Evolutionary conservation across 2,329 filamentous ascomycete genomes (phyloP).

Genomic region (Beauveria sp.): DNA sequence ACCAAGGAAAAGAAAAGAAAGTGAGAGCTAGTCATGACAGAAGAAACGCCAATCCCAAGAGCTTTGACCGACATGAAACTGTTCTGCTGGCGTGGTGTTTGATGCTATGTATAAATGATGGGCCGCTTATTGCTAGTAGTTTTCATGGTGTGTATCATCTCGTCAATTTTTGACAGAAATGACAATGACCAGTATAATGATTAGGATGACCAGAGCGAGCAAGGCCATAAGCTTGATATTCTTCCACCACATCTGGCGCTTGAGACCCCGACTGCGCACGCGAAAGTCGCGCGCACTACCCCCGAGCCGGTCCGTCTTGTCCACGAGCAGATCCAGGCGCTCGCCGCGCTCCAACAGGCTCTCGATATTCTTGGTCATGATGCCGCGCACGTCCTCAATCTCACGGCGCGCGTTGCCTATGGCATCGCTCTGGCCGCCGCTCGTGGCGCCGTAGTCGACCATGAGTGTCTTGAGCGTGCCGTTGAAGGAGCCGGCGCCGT

Average conservation of each 20-base stretch:
- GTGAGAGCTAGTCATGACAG: not conserved
- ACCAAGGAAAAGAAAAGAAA: not conserved
- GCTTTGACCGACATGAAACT: not conserved
- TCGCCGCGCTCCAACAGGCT: slow-evolving; percentile 82
- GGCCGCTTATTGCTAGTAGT: not conserved
- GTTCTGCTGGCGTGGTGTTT: not conserved
- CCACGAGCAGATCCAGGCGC: slow-evolving; percentile 85
- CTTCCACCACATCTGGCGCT: slow-evolving; percentile 99
- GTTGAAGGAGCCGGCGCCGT: slow-evolving; percentile 87
- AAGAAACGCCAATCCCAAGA: not conserved
- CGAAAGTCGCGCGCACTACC: slow-evolving; percentile 86
- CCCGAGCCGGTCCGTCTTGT: slow-evolving; percentile 90
- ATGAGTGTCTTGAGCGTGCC: slow-evolving; percentile 67
- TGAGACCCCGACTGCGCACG: slow-evolving; percentile 74
- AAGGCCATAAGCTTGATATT: slow-evolving; percentile 91
- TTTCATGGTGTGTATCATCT: not conserved
- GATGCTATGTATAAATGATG: not conserved
- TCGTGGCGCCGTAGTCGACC: slow-evolving; percentile 74
- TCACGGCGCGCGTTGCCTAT: slow-evolving; percentile 76
- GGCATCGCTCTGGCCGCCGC: slow-evolving; percentile 69
- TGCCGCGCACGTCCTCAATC: slow-evolving; percentile 85
- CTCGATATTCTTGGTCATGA: slow-evolving; percentile 96
- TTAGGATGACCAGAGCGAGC: slow-evolving; percentile 57
- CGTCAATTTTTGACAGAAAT: slow-evolving; percentile 41
- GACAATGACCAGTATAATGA: slow-evolving; percentile 49